A percentile compares a stretch with the other conserved stretches of the same genome.
phyloP scores from a whole-genome alignment of 345 rosid genomes.

The Sisymbrium altissimum region DNA sequence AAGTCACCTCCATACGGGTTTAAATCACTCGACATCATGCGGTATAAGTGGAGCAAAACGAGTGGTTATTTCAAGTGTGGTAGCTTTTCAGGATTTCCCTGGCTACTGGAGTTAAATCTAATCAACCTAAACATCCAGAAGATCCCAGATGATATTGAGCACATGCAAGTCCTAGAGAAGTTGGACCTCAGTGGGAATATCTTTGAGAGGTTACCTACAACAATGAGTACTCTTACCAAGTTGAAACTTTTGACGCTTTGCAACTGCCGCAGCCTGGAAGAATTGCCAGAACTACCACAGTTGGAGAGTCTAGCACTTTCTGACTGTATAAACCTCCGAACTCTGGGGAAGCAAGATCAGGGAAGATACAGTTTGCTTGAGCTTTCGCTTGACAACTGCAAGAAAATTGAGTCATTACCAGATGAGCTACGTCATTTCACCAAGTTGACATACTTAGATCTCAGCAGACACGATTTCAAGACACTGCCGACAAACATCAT shows the following conservation, averaged over 20 bases:
- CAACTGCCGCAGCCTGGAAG: background rate
- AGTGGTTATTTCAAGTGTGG: background rate
- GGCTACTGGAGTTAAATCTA: background rate
- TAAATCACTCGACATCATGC: slow-evolving; percentile 18
- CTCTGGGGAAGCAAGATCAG: too few species aligned
- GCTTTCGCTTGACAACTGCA: background rate
- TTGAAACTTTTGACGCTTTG: background rate
- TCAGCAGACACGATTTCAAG: too few species aligned
- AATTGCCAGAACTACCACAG: slow-evolving; percentile 2
- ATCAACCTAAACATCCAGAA: background rate
- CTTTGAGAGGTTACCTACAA: background rate
- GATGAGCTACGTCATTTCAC: too few species aligned
- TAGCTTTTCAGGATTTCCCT: background rate
- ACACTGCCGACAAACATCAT: too few species aligned
- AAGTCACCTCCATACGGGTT: background rate
- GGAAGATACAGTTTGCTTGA: background rate
- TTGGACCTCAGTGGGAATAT: background rate
- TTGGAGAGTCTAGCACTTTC: background rate
- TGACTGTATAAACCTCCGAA: background rate
- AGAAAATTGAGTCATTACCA: background rate
- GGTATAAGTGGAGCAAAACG: too few species aligned
- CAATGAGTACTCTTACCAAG: background rate
- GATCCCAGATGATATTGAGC: background rate
- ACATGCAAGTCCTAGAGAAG: background rate
- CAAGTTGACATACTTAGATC: too few species aligned